phyloP scores from a whole-genome alignment of 148 eudicot genomes.

The Vaccinium myrtillus region DNA sequence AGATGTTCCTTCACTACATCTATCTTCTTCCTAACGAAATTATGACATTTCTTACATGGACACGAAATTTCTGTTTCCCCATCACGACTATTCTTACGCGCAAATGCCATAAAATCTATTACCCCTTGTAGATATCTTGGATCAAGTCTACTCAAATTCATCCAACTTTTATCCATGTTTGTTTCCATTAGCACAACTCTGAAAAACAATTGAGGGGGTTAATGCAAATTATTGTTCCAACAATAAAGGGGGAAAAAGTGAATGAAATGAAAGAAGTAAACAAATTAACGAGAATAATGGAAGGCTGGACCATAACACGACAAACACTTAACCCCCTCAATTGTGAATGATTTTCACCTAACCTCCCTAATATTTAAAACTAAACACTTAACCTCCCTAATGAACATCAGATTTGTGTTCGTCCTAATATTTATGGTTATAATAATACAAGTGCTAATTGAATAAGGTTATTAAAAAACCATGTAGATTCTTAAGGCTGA shows the following conservation, averaged over 20 bases:
- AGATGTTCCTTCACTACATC: too few relatives aligned
- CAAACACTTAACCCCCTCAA: conserved; percentile 5
- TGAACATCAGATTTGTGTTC: background rate
- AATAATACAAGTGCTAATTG: background rate
- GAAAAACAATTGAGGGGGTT: background rate
- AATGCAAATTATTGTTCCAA: too few relatives aligned
- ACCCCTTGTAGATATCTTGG: background rate
- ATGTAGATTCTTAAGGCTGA: background rate
- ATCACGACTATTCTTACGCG: background rate
- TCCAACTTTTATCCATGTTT: background rate
- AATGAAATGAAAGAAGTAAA: background rate
- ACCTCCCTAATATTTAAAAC: too few relatives aligned
- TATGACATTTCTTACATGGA: too few relatives aligned
- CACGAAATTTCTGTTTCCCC: background rate
- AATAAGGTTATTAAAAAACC: background rate
- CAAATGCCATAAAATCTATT: background rate
- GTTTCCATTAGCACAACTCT: background rate
- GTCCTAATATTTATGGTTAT: background rate
- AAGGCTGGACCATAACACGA: conserved; percentile 5
- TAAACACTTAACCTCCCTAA: too few relatives aligned
- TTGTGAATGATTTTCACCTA: too few relatives aligned
- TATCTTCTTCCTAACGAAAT: too few relatives aligned
- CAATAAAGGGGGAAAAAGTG: too few relatives aligned
- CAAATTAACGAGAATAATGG: background rate
- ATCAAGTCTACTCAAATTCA: background rate